Evolutionary conservation across 306 rosid species (phyloP).

Genomic region (Bauhinia variegata): DNA sequence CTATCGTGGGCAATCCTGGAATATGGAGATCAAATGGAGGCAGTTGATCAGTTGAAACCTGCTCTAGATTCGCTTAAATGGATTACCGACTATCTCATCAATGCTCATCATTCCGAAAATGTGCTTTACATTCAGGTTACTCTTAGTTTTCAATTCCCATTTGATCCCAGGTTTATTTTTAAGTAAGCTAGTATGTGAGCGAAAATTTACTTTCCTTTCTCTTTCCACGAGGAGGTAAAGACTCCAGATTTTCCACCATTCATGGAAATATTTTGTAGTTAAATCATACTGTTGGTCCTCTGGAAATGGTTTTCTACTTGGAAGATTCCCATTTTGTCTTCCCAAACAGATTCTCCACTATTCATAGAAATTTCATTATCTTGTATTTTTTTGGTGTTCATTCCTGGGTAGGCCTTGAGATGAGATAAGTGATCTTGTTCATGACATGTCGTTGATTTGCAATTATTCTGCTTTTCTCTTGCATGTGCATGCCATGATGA

Average conservation of each 20-base stretch:
- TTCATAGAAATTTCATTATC: too few species aligned
- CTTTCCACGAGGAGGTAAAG: neutral
- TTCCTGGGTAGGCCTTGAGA: neutral
- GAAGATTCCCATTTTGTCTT: too few species aligned
- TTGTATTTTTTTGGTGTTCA: constrained; percentile 12
- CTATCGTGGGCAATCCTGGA: constrained; percentile 93
- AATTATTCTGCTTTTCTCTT: neutral
- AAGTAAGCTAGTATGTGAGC: constrained; percentile 13
- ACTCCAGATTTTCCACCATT: constrained; percentile 11
- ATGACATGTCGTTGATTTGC: neutral
- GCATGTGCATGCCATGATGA: constrained; percentile 16
- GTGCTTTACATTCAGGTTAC: constrained; percentile 91
- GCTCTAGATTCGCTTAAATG: constrained; percentile 79
- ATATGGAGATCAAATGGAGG: constrained; percentile 90
- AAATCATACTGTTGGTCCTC: too few species aligned
- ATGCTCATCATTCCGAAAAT: constrained; percentile 75
- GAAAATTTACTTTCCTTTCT: constrained; percentile 13
- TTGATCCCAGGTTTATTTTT: constrained; percentile 24
- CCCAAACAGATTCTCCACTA: too few species aligned
- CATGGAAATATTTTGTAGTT: constrained; percentile 10
- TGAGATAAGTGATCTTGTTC: constrained; percentile 30
- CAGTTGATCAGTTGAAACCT: constrained; percentile 67
- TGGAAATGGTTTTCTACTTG: too few species aligned
- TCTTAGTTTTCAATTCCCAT: constrained; percentile 2
- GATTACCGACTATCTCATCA: constrained; percentile 92